phyloP scores from a whole-genome alignment of 305 asterid species.

The Fraxinus platypoda region DNA sequence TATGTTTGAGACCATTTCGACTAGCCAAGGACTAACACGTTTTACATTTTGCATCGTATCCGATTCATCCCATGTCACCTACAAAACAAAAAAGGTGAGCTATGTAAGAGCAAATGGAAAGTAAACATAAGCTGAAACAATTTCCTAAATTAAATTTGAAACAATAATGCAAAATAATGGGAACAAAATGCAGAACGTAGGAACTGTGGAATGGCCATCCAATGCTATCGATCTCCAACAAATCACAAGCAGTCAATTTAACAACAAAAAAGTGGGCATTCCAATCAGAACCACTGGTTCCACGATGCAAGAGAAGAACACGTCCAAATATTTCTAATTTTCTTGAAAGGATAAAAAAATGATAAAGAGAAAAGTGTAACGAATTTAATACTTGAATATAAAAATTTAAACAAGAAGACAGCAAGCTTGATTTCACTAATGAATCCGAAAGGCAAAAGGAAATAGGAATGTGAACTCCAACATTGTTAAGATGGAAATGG shows the following conservation, averaged over 20 bases:
- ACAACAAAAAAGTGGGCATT: background rate
- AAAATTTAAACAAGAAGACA: background rate
- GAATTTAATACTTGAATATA: background rate
- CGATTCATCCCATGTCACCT: constrained; percentile 97
- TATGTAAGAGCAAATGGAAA: background rate
- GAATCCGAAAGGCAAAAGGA: too few species aligned
- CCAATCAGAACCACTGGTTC: constrained; percentile 15
- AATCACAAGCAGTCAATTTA: background rate
- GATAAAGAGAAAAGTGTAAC: background rate
- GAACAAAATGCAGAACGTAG: too few species aligned
- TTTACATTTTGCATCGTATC: constrained; percentile 76
- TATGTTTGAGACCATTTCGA: constrained; percentile 66
- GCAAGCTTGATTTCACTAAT: background rate
- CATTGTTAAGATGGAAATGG: background rate
- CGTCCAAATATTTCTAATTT: too few species aligned
- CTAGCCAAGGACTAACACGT: constrained; percentile 92
- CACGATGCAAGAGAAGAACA: constrained; percentile 8
- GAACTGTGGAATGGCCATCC: too few species aligned
- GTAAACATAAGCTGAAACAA: background rate
- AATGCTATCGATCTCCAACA: too few species aligned
- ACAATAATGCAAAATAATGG: too few species aligned
- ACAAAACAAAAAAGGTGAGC: background rate
- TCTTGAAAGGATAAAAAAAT: background rate
- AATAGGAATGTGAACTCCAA: too few species aligned
- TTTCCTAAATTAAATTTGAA: background rate